phyloP scores from a whole-genome alignment of 345 rosid genomes.

The Populus ilicifolia region DNA sequence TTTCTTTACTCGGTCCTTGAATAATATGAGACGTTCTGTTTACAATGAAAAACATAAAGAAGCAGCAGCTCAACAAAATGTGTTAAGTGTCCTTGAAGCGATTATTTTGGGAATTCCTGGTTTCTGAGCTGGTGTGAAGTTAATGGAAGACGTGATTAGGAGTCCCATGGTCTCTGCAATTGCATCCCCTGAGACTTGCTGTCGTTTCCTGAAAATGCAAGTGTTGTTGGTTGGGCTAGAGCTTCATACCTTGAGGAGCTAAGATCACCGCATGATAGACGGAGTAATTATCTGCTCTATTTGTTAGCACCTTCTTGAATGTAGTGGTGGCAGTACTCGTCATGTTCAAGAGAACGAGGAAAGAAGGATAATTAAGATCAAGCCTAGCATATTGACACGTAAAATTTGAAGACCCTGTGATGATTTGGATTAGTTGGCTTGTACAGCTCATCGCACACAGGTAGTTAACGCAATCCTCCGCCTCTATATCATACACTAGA shows the following conservation, averaged over 20 bases:
- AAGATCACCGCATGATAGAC: constrained; percentile 23
- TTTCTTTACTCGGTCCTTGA: not conserved
- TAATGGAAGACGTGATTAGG: no score
- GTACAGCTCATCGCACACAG: constrained; percentile 40
- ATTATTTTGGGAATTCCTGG: no score
- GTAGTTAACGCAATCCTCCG: constrained; percentile 32
- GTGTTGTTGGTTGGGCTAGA: constrained; percentile 21
- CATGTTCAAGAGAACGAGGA: constrained; percentile 42
- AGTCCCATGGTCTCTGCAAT: no score
- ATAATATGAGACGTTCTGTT: not conserved
- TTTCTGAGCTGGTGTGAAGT: no score
- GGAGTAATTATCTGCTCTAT: constrained; percentile 27
- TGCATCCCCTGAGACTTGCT: constrained; percentile 24
- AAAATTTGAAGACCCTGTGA: constrained; percentile 29
- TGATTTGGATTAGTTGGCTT: constrained; percentile 26
- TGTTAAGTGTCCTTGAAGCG: not conserved
- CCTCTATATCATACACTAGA: constrained; percentile 39
- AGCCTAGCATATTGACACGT: constrained; percentile 23
- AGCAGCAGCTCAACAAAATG: not conserved
- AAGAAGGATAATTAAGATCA: constrained; percentile 53
- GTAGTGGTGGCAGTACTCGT: constrained; percentile 35
- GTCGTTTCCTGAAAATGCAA: constrained; percentile 29
- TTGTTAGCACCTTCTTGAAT: constrained; percentile 41
- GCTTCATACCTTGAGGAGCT: constrained; percentile 36
- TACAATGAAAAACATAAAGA: not conserved